Base-by-base conservation (phyloP, 2,329 filamentous ascomycete species). In the Apiospora sp. region DNA sequence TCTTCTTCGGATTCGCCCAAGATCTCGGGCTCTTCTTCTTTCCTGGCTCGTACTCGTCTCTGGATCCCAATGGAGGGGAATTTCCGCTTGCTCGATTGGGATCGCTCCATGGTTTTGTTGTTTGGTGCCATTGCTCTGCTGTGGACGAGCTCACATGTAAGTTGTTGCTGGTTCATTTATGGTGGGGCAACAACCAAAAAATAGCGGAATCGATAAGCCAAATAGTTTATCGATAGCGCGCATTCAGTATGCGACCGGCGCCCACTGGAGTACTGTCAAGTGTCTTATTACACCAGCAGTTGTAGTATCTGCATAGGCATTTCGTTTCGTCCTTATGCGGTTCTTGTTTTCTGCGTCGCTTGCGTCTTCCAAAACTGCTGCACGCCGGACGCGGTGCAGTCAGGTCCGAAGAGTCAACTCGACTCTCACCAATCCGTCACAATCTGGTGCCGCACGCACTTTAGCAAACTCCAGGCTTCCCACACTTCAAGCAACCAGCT, bases 1-100 rank as follows among this genome's bases (percentile, higher is more conserved):
- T 68, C 41, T 44, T 68, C 41, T 34, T 46, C 43, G 1, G 68
- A 70, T 24, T 77, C 74, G 34, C 82, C 79, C 16, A 84, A 83
- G 7, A 81, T 74, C 51, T 86, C 82, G 76, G 82, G 84, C 70
- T 86, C 82, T 43, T 77, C 74, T 37, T 87, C 83, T 43, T 79
- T 83, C 68, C 86, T 80, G 1, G 83, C 81, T 48, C 84, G 83
- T 1, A 87, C 86, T 58, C 85, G 82, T 72, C 85, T 81, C 73
- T 85, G 82, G 1, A 86, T 78, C 14, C 80, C 82, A 8, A 78
- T 54, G 0, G 79, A 78, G 1, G 82, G 80, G 3, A 80, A 71
- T 76, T 86, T 87, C 54, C 87, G 83, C 75, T 84, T 83, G 73
- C 83, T 83, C 0, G 80, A 74, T 37, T 69, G 70, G 68, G 67